These are phyloP conservation scores for Penicillium paxilli DNA, from an alignment of 495 filamentous ascomycete genomes.

Conservation along the genomic window DNA sequence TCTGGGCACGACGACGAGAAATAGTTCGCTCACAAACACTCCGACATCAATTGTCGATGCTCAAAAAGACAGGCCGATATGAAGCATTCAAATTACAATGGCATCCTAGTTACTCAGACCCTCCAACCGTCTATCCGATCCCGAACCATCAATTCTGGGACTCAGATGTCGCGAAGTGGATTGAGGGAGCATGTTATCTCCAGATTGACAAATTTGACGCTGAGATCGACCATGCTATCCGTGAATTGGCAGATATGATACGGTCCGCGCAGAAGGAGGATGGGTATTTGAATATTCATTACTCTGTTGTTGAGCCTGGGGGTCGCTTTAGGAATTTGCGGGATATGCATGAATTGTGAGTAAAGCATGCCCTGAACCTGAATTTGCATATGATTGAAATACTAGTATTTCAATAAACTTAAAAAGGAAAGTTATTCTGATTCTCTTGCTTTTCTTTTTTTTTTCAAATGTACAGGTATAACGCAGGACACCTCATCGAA, in stretches of 20 bases:
- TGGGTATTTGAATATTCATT: constrained; percentile 62
- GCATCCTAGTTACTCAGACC: constrained; percentile 51
- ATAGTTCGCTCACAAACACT: constrained; percentile 41
- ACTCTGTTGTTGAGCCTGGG: constrained; percentile 51
- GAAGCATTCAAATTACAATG: constrained; percentile 54
- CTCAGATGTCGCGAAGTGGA: constrained; percentile 61
- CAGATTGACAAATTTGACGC: constrained; percentile 42
- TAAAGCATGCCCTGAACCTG: constrained; percentile 4
- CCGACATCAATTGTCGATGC: constrained; percentile 47
- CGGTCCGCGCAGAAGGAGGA: constrained; percentile 52
- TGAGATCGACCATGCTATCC: constrained; percentile 51
- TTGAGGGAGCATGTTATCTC: constrained; percentile 61
- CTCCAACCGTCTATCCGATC: constrained; percentile 47
- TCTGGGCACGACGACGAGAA: constrained; percentile 40
- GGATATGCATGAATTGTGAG: constrained; percentile 62
- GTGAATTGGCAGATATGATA: constrained; percentile 58
- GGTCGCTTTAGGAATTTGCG: constrained; percentile 57
- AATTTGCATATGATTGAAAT: background rate
- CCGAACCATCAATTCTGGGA: constrained; percentile 60
- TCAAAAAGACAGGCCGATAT: constrained; percentile 55
- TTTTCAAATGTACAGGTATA: constrained; percentile 56
- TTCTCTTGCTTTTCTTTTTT: too few relatives aligned
- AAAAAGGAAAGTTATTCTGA: background rate
- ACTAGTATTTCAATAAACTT: background rate
- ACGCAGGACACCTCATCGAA: constrained; percentile 62